These are phyloP conservation scores for Peronosclerospora sorghi DNA, from an alignment of 352 stramenopile genomes.

Conservation along the genomic window DNA sequence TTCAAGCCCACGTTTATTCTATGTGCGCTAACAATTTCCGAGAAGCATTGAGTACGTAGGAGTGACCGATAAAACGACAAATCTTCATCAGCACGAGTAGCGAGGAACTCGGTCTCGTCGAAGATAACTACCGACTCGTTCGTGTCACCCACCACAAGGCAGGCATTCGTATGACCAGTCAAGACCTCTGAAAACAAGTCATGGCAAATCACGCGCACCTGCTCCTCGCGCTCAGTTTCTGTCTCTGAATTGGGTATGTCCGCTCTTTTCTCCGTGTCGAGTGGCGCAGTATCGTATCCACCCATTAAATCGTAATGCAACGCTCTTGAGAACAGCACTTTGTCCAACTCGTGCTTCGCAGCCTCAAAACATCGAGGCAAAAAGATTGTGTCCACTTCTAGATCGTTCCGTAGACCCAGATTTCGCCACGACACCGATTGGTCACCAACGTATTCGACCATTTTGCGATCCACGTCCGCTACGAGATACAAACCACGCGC, in stretches of 20 bases:
- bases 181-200: conserved; percentile 58
- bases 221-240: conserved; percentile 25
- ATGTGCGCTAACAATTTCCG: conserved; percentile 70
- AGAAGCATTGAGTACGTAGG: conserved; percentile 74
- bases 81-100: conserved; percentile 44
- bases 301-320: conserved; percentile 33
- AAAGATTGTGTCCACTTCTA: conserved; percentile 28
- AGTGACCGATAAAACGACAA: conserved; percentile 53
- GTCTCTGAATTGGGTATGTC: conserved; percentile 9
- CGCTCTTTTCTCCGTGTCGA: conserved; percentile 1
- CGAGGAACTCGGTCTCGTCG: conserved; percentile 74
- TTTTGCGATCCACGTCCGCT: conserved; percentile 55
- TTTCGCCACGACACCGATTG: conserved; percentile 44
- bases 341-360: conserved; percentile 45
- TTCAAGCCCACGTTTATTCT: conserved; percentile 45
- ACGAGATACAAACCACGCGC: conserved; percentile 62
- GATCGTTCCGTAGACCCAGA: conserved; percentile 38
- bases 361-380: conserved; percentile 42
- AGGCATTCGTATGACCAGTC: conserved; percentile 56
- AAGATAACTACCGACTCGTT: conserved; percentile 84
- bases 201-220: conserved; percentile 51
- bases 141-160: conserved; percentile 72
- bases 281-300: conserved; percentile 9
- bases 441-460: conserved; percentile 58
- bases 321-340: conserved; percentile 28